Evolutionary conservation across 371 early-diverging fungal genomes (phyloP), one percentile per base, ranked within the genome.

Genomic region (Mortierella sp.): DNA sequence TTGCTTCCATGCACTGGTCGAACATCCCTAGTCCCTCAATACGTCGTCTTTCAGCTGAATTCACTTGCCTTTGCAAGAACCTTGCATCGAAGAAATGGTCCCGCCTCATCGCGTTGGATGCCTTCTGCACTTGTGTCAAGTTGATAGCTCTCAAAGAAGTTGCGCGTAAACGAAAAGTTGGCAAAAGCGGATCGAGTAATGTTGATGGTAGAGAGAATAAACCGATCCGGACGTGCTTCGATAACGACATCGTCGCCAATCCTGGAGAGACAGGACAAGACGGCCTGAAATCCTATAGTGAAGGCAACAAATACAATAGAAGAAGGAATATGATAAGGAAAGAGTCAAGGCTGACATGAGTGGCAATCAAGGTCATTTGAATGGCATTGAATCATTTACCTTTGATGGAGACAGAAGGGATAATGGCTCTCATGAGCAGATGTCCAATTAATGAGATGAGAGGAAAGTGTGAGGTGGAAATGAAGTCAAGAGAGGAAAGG

Each of bases 201-300:
- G 26, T 72, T 77, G 21, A 77, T 48, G 4, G 77, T 77, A 7
- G 77, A 72, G 15, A 77, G 57, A 7, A 43, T 37, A 19, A 77
- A 57, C 7, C 68, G 61, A n/a, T 77, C 72, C n/a, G 65, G 65
- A 23, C 77, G 59, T 14, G 77, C 77, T 25, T 72, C 77, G 5
- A 77, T 57, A 18, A 64, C 60, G 30, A 77, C 64, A 25, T 77
- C 77, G 26, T 77, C 77, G 16, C 77, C 77, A 19, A 77, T 64
- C 53, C 68, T 77, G 65, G 51, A 55, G 5, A 77, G 69, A 26
- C 77, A 77, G 26, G 48, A n/a, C 55, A 77, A 46, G 25, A 77
- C 72, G 6, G 57, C 60, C 37, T 72, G 77, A 56, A 77, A 77
- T 23, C 65, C 77, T 77, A 45, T 21, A 15, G n/a, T n/a, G 28